Percentiles rank a stretch among this genome's conserved stretches.
Conservation (phyloP, 2,329 filamentous ascomycete species). For the Ceratocystis ficicola region DNA sequence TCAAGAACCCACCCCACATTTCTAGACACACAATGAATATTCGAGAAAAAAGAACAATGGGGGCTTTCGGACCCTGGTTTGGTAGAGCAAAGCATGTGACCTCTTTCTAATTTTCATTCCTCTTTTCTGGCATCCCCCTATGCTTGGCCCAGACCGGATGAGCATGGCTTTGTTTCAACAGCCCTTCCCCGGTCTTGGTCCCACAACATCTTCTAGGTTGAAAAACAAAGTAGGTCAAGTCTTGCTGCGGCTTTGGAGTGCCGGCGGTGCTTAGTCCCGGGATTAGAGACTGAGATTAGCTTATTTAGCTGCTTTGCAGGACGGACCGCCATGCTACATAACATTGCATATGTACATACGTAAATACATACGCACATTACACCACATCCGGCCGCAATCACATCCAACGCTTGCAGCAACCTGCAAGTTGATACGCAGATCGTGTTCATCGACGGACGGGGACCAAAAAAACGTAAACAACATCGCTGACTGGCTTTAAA, state of each 20-base stretch:
- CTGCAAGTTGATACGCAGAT: neutral
- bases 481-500: neutral
- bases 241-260: neutral
- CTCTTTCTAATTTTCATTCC: no score
- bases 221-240: no score
- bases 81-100: neutral
- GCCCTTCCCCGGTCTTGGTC: neutral
- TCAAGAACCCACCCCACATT: neutral
- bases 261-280: neutral
- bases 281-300: neutral
- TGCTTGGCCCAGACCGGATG: neutral
- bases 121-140: neutral
- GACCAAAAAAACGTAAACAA: neutral
- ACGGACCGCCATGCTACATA: neutral
- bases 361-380: neutral
- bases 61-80: neutral
- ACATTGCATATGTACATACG: neutral
- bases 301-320: neutral
- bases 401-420: neutral
- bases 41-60: constrained; percentile 5
- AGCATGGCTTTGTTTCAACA: neutral
- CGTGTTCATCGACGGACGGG: neutral
- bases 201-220: neutral
- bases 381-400: neutral
- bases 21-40: neutral